phyloP scores from a whole-genome alignment of 192 early-diverging fungal species.

The Endogone sp. region DNA sequence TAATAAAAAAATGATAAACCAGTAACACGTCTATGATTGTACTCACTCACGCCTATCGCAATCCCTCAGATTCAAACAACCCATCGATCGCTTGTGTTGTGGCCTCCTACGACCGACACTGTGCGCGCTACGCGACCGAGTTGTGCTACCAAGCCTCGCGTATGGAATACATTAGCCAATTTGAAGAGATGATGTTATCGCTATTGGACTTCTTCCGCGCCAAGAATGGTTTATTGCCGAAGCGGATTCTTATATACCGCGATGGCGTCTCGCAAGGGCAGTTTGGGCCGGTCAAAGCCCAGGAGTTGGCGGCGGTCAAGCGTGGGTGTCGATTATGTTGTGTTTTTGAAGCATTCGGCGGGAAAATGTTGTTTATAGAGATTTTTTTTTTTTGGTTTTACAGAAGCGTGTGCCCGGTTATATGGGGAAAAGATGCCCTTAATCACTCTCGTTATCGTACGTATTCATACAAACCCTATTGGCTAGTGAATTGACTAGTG shows the following conservation, averaged over 20 bases:
- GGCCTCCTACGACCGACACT: conserved; percentile 10
- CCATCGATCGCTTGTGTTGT: conserved; percentile 16
- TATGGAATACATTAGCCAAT: conserved; percentile 45
- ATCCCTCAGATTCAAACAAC: background rate
- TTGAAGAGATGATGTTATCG: conserved; percentile 41
- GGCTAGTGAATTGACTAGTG: background rate
- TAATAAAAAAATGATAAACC: too few relatives aligned
- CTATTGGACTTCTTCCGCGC: conserved; percentile 45
- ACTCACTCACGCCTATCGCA: background rate
- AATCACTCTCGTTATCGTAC: too few relatives aligned
- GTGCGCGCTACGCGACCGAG: conserved; percentile 37
- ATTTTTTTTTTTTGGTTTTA: too few relatives aligned
- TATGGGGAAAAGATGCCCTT: too few relatives aligned
- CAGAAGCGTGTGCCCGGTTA: too few relatives aligned
- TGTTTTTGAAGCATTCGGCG: too few relatives aligned
- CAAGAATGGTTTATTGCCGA: conserved; percentile 41
- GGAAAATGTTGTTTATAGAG: too few relatives aligned
- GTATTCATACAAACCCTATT: too few relatives aligned
- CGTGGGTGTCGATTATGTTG: conserved; percentile 6
- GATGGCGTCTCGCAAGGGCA: conserved; percentile 83
- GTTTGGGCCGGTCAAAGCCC: conserved; percentile 56
- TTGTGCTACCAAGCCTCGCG: conserved; percentile 46
- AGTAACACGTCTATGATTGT: background rate
- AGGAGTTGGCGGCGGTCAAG: conserved; percentile 68
- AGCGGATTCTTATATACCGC: conserved; percentile 75